These are phyloP conservation scores for Cystobasidiaceae sp. DNA, from an alignment of 1,284 basidiomycete genomes.

Conservation along the genomic window DNA sequence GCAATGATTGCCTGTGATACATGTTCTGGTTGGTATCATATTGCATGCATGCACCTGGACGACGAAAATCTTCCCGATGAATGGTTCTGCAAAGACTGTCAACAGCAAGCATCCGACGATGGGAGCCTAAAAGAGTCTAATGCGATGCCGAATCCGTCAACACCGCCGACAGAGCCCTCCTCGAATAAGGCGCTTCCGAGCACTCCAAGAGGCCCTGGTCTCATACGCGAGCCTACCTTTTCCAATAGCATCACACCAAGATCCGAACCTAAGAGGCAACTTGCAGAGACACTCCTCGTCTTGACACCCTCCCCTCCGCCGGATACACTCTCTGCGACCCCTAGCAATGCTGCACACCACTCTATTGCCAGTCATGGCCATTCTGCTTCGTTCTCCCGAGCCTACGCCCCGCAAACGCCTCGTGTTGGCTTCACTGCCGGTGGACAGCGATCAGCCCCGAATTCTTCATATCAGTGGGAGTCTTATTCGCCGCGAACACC, in stretches of 20 bases:
- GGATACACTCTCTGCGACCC: not conserved
- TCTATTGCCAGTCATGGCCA: not conserved
- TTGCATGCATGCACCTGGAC: slow-evolving; percentile 33
- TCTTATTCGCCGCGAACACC: slow-evolving; percentile 4
- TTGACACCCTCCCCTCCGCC: not conserved
- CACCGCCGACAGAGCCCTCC: too few species aligned
- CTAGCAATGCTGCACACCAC: not conserved
- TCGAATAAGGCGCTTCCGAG: not conserved
- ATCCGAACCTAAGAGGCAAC: not conserved
- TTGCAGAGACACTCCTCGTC: slow-evolving; percentile 11
- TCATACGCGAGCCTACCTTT: slow-evolving; percentile 27
- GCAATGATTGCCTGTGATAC: slow-evolving; percentile 36
- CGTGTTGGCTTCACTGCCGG: slow-evolving; percentile 1
- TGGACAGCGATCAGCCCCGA: not conserved
- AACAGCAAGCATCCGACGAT: not conserved
- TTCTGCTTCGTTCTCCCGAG: slow-evolving; percentile 5
- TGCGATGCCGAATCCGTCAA: too few species aligned
- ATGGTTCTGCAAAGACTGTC: slow-evolving; percentile 37
- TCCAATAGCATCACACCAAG: slow-evolving; percentile 17
- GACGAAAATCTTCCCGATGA: slow-evolving; percentile 29
- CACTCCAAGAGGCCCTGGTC: not conserved
- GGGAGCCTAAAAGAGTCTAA: too few species aligned
- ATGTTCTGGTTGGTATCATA: slow-evolving; percentile 36
- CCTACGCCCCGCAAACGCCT: slow-evolving; percentile 19
- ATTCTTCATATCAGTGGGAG: not conserved